Base-by-base conservation (phyloP, 75 land plant species). In the Pinus albicaulis region DNA sequence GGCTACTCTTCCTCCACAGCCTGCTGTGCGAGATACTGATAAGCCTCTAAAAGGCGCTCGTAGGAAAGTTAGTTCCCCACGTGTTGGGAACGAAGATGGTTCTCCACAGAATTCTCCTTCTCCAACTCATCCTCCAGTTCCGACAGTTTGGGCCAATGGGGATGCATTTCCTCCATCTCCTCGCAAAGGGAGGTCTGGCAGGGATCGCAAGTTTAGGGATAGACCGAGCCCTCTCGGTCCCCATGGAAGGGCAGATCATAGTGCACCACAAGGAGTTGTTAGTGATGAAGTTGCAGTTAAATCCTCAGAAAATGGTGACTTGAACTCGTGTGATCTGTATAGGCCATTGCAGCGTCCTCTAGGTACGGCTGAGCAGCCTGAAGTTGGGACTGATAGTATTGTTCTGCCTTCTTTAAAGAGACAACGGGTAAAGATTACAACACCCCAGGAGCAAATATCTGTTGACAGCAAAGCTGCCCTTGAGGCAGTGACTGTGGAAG, bases 171-270 rank as follows among this genome's bases (percentile, higher is more conserved):
- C 78, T 5, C 20, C 73, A 3, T 90, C 92, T 0, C 86, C 93
- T 7, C 76, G 90, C 23, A 88, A 87, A 68, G 71, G 75, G 59
- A 88, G 95, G 60, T 66, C 90, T n/a, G 80, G 59, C 0, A 89
- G 86, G 14, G 86, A 86, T 61, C 57, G 91, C 44, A 85, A 79
- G 61, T 34, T 72, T 36, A 82, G 76, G 59, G 91, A 93, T 62
- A 60, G 86, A 61, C 81, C 88, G 7, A 86, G 92, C 59, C 89
- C 87, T 7, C 76, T 94, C 64, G 94, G 89, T 26, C 84, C 89
- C 25, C 88, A 82, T 79, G 88, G 80, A 48, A 83, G 74, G 57
- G 13, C 71, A 16, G 88, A 81, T 24, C 23, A 48, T 71, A 31
- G 66, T 19, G 55, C 77, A 7, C 84, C 86, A 56, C 78, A 57